Base-by-base conservation (phyloP, 306 rosid genomes). In the Prunus dulcis region DNA sequence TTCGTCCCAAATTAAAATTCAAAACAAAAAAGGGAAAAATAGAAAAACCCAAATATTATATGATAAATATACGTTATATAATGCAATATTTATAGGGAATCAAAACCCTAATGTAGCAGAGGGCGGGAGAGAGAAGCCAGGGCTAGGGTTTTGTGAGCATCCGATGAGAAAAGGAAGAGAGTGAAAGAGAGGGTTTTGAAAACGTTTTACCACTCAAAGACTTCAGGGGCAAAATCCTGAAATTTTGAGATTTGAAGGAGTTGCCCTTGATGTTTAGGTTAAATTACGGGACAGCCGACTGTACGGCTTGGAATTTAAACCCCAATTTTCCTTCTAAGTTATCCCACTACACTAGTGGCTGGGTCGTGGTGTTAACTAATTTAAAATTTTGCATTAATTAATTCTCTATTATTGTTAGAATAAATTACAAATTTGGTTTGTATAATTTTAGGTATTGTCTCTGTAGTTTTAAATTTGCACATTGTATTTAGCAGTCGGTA, bases 81-180 rank as follows among this genome's bases (percentile, higher is more conserved):
- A 51, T 4, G 41, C 49, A 20, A 32, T 60, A 71, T 32, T 46
- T 71, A 30, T 43, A 14, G 73, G 50, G 80, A 87, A 86, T 47
- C 82, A 67, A 79, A 87, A 78, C 79, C 85, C 87, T 49, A 67
- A 78, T 5, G 69, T 14, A 22, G 77, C 38, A 45, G 58, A 45
- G 23, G 38, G 53, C 2, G 76, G 43, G 75, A 72, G 81, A 32
- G 67, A 56, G 50, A 72, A 18, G 15, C 53, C n/a, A 53, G 51
- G 75, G 85, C 76, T 87, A 80, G 87, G 96, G 88, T 84, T 83
- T 78, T 81, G 84, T 12, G 25, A 17, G 82, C 81, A 86, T 76
- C 75, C 73, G 88, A 61, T 43, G 73, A 19, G 67, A 70, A 11
- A 75, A 30, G 19, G n/a, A 66, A 6, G 22, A 12, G 60, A 22